These are phyloP conservation scores for Abrus precatorius DNA, from an alignment of 306 rosid genomes.

Conservation along the genomic window DNA sequence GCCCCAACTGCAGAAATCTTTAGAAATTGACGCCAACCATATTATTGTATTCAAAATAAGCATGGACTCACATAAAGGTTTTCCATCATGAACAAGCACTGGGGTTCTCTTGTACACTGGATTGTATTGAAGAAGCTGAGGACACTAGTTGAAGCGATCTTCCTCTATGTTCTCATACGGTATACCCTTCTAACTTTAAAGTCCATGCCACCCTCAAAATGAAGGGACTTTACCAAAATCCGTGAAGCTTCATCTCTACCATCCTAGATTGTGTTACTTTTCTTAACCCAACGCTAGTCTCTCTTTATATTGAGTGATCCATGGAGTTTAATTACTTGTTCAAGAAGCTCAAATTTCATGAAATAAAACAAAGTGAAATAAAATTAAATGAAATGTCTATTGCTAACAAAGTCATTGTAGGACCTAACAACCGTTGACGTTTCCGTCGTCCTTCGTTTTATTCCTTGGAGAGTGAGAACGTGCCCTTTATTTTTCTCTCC, in stretches of 20 bases:
- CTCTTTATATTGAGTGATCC: neutral
- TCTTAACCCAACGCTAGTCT: neutral
- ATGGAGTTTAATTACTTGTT: neutral
- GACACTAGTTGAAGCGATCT: conserved; percentile 58
- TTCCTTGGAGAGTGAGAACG: too few species aligned
- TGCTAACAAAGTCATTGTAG: neutral
- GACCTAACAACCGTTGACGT: too few species aligned
- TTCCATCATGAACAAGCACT: conserved; percentile 63
- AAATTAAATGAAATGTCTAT: neutral
- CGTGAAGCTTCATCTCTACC: conserved; percentile 57
- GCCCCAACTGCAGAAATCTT: neutral
- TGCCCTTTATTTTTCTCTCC: too few species aligned
- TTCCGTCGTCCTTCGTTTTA: too few species aligned
- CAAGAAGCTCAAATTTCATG: neutral
- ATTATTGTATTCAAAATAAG: conserved; percentile 59
- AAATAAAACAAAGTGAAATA: too few species aligned
- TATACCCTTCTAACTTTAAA: conserved; percentile 59
- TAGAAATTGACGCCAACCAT: neutral
- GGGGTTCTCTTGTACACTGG: conserved; percentile 65
- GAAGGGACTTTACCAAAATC: conserved; percentile 64
- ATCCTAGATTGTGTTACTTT: too few species aligned
- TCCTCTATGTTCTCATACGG: conserved; percentile 62
- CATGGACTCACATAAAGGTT: conserved; percentile 64
- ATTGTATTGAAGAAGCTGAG: conserved; percentile 57
- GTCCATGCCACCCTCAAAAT: conserved; percentile 61